Base-by-base conservation (phyloP, 352 stramenopile genomes). In the Phytopythium helicoides region DNA sequence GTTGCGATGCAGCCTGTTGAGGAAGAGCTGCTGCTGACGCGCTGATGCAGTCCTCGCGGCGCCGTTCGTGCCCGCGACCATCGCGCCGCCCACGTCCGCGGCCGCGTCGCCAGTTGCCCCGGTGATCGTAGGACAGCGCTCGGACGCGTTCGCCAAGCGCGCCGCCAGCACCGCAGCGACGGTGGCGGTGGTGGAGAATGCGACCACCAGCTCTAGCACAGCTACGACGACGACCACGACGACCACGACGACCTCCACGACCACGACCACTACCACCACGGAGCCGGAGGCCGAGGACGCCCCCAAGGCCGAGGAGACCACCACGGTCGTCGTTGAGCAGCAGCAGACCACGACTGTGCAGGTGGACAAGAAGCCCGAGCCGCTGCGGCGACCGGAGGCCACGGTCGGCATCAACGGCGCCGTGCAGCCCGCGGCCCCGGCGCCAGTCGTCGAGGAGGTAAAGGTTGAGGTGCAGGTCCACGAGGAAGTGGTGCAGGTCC, bases 221-320 rank as follows among this genome's bases (percentile, higher is more conserved):
- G 45, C 52, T 3, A 55, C 47, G 31, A 36, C 45, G 3, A 45
- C 55, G 8, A 66, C 54, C 47, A 47, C 59, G 15, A 36, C 38
- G 0, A 38, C 53, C 33, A 22, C 38, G 19, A 62, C 50, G 1
- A 38, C 53, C 26, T 18, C 38, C 21, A 62, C 50, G 16, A 62
- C 18, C 14, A 64, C 58, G 53, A 76, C 68, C 9, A 58, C n/a
- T n/a, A n/a, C 67, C 3, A 49, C 58, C 9, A 73, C 69, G 3
- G 74, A 85, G 55, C 42, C 61, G 0, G 73, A 81, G 19, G 41
- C 56, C 0, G 72, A 83, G 42, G 64, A 80, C 16, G 47, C 50
- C 9, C 37, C 57, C 15, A 51, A 62, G 47, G n/a, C 19, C 9
- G 42, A 56, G 35, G 21, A 28, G 19, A 34, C 25, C 0, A 53